These are phyloP conservation scores for Apiospora koreana DNA, from an alignment of 2,329 filamentous ascomycete species.

Conservation along the genomic window DNA sequence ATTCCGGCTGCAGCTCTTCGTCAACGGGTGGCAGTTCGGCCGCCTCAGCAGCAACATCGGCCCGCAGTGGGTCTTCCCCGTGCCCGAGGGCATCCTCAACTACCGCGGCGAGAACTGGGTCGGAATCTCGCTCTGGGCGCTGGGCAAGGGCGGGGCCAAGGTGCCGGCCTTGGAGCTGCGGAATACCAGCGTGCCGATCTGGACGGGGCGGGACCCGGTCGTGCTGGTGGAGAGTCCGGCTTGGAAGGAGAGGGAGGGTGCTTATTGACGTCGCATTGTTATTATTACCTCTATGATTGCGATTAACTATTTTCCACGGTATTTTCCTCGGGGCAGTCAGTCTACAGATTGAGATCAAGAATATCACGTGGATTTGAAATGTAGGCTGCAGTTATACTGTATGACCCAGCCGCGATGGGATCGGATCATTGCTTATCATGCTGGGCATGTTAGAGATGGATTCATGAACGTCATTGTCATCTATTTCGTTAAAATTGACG, in stretches of 20 bases:
- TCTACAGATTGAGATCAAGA: not conserved
- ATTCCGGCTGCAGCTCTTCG: constrained; percentile 67
- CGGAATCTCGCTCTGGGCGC: constrained; percentile 69
- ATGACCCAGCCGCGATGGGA: too few relatives aligned
- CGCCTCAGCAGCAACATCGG: constrained; percentile 67
- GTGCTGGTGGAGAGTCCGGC: constrained; percentile 18
- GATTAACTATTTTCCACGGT: not conserved
- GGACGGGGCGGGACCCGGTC: constrained; percentile 23
- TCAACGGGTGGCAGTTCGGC: constrained; percentile 75
- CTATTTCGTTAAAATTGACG: not conserved
- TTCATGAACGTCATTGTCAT: not conserved
- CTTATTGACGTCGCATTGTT: constrained; percentile 17
- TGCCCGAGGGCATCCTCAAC: constrained; percentile 73
- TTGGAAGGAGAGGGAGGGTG: constrained; percentile 18
- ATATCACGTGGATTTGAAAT: not conserved
- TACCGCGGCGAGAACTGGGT: constrained; percentile 72
- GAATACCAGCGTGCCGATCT: constrained; percentile 41
- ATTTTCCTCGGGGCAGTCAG: not conserved
- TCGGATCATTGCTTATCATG: too few relatives aligned
- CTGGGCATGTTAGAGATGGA: not conserved
- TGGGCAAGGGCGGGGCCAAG: constrained; percentile 57
- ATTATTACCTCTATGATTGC: not conserved
- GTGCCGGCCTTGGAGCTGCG: constrained; percentile 41
- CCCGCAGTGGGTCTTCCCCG: constrained; percentile 70
- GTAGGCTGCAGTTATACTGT: too few relatives aligned